These are phyloP conservation scores for Asclepias syriaca DNA, from an alignment of 257 asterid species.

Conservation along the genomic window DNA sequence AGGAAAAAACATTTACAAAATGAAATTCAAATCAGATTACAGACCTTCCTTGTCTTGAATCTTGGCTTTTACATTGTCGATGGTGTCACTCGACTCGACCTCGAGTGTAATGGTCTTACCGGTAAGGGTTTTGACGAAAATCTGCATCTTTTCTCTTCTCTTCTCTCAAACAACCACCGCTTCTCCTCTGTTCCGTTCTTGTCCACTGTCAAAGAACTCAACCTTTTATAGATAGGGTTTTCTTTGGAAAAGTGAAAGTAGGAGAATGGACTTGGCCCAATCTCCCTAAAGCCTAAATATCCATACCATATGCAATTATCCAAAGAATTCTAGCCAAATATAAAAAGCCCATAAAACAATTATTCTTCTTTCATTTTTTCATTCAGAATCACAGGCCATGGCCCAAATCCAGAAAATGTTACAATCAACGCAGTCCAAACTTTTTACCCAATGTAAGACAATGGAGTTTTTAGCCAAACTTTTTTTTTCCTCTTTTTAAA, in stretches of 20 bases:
- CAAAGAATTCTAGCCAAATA: not conserved
- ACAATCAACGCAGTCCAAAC: too few relatives aligned
- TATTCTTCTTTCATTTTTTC: too few relatives aligned
- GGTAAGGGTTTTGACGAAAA: slow-evolving; percentile 30
- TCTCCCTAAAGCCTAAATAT: not conserved
- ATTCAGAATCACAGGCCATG: too few relatives aligned
- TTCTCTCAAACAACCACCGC: not conserved
- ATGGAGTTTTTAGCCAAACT: too few relatives aligned
- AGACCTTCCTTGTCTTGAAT: slow-evolving; percentile 32
- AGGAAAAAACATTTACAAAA: not conserved
- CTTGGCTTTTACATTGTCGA: slow-evolving; percentile 30
- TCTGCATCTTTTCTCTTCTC: slow-evolving; percentile 24
- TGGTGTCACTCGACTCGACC: slow-evolving; percentile 31
- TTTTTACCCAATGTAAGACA: too few relatives aligned
- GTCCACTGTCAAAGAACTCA: not conserved
- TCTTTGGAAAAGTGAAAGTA: too few relatives aligned
- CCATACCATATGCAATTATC: too few relatives aligned
- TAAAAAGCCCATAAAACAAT: not conserved
- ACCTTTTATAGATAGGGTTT: slow-evolving; percentile 9
- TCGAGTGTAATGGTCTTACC: slow-evolving; percentile 30
- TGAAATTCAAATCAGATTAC: not conserved
- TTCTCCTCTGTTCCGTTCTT: not conserved
- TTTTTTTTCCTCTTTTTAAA: too few relatives aligned
- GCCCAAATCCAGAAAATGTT: too few relatives aligned
- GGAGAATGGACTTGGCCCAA: not conserved